These are phyloP conservation scores for Plantago elongata DNA, from an alignment of 257 asterid species.

Conservation along the genomic window DNA sequence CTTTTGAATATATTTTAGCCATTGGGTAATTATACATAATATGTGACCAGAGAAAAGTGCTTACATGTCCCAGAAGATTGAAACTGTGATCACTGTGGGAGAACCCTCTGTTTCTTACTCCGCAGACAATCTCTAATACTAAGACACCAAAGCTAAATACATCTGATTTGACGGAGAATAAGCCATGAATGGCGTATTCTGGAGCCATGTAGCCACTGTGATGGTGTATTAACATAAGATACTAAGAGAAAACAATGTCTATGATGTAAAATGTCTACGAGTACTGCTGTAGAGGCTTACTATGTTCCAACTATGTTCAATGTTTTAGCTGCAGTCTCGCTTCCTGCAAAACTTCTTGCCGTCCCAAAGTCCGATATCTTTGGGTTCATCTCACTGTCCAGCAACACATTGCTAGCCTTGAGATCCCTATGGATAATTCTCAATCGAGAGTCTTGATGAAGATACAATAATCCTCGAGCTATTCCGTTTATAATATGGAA, in stretches of 20 bases:
- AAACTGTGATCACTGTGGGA: slow-evolving; percentile 6
- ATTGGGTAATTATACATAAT: neutral
- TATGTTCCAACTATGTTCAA: slow-evolving; percentile 2
- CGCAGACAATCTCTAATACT: slow-evolving; percentile 2
- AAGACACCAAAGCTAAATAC: slow-evolving; percentile 9
- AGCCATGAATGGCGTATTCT: slow-evolving; percentile 10
- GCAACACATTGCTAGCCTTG: slow-evolving; percentile 6
- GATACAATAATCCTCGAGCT: slow-evolving; percentile 12
- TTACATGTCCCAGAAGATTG: slow-evolving; percentile 10
- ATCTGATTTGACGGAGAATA: slow-evolving; percentile 10
- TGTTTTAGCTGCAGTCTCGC: slow-evolving; percentile 11
- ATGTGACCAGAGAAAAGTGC: neutral
- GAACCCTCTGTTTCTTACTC: neutral
- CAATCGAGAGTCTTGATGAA: slow-evolving; percentile 9
- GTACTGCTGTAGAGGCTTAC: neutral
- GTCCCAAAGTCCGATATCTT: slow-evolving; percentile 39
- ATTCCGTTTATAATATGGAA: slow-evolving; percentile 24
- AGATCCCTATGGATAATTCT: slow-evolving; percentile 12
- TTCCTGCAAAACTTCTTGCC: slow-evolving; percentile 31
- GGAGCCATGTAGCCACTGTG: slow-evolving; percentile 13
- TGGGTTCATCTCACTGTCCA: slow-evolving; percentile 18
- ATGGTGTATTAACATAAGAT: neutral
- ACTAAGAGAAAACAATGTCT: neutral
- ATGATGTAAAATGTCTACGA: neutral
- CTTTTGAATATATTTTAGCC: too few species aligned